A percentile compares a stretch with the other conserved stretches of the same genome.
phyloP scores from a whole-genome alignment of 192 early-diverging fungal species.

The Powellomyces hirtus region DNA sequence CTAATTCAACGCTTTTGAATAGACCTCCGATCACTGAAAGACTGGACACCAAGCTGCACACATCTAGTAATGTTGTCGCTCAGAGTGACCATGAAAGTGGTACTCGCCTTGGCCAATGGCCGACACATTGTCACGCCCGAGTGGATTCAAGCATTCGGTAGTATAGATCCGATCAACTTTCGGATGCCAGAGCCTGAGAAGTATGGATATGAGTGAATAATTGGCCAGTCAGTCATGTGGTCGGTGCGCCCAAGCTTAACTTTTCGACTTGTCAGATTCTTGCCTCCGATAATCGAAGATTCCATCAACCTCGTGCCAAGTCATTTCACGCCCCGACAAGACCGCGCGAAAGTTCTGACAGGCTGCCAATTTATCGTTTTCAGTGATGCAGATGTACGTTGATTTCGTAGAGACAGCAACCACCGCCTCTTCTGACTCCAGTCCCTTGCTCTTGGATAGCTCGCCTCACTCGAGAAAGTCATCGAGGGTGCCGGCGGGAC shows the following conservation, averaged over 20 bases:
- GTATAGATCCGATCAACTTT: conserved; percentile 1
- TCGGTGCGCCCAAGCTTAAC: neutral
- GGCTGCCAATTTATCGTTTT: conserved; percentile 6
- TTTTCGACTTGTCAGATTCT: neutral
- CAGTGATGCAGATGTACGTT: neutral
- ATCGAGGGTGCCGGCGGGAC: neutral
- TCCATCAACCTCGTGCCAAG: neutral
- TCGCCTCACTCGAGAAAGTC: neutral
- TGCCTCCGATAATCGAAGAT: neutral
- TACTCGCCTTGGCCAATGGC: conserved; percentile 4
- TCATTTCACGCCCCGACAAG: neutral
- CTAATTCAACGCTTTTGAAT: neutral
- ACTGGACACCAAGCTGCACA: conserved; percentile 9
- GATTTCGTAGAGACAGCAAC: neutral
- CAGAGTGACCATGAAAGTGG: conserved; percentile 23
- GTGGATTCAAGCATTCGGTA: conserved; percentile 14
- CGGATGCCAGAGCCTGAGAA: neutral
- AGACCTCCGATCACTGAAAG: conserved; percentile 8
- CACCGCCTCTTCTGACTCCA: neutral
- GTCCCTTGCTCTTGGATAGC: neutral
- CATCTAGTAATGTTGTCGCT: conserved; percentile 14
- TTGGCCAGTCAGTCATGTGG: too few relatives aligned
- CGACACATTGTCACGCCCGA: conserved; percentile 4
- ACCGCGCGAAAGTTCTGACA: neutral
- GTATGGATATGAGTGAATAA: too few relatives aligned